Percentiles rank a stretch among this genome's conserved stretches.
phyloP scores from a whole-genome alignment of 306 rosid genomes.

The Mimosa bimucronata region DNA sequence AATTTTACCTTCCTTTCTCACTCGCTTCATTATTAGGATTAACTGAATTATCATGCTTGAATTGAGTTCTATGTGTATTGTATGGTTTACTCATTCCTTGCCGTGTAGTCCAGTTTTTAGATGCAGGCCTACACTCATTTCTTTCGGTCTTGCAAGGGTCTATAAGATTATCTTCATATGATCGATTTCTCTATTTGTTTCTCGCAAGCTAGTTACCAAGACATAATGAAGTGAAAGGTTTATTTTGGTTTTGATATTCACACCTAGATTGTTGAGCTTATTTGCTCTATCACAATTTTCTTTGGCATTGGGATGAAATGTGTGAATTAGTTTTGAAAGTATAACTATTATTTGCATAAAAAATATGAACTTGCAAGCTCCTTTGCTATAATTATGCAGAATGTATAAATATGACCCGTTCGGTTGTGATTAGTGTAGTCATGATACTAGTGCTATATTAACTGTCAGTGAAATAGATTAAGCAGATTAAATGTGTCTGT shows the following conservation, averaged over 20 bases:
- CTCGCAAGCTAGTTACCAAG: neutral
- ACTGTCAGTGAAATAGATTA: too few species aligned
- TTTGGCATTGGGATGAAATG: neutral
- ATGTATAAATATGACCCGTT: neutral
- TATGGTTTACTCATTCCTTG: slow-evolving; percentile 1
- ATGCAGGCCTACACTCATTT: neutral
- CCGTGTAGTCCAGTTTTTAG: neutral
- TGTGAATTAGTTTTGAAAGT: neutral
- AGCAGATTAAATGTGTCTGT: neutral
- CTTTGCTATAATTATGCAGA: neutral
- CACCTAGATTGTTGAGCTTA: neutral
- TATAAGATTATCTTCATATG: neutral
- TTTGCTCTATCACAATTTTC: neutral
- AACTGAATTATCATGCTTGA: slow-evolving; percentile 4
- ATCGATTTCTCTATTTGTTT: neutral
- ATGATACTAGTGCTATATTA: too few species aligned
- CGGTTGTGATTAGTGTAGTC: neutral
- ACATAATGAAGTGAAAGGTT: neutral
- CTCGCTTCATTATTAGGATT: neutral
- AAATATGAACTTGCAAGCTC: neutral
- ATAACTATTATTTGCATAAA: neutral
- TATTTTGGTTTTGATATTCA: neutral
- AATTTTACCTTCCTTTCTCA: neutral
- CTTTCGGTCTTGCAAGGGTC: neutral
- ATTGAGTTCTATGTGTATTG: slow-evolving; percentile 2